phyloP scores from a whole-genome alignment of 805 yeast genomes.

The Kazachstania bromeliacearum region DNA sequence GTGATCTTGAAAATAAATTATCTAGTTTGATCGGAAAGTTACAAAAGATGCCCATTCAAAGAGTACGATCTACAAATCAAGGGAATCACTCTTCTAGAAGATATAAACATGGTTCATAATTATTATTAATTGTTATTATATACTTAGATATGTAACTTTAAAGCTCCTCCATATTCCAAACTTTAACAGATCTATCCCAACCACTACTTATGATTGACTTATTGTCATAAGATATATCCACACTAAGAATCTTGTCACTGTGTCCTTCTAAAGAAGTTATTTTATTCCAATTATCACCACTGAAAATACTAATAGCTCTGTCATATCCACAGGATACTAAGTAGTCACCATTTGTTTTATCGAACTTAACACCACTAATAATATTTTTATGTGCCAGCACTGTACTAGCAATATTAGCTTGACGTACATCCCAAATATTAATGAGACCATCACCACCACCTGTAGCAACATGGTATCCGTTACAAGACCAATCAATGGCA shows the following conservation, averaged over 20 bases:
- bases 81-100: constrained; percentile 6
- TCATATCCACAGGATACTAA: constrained; percentile 66
- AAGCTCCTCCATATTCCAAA: too few relatives aligned
- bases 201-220: constrained; percentile 51
- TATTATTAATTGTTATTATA: too few relatives aligned
- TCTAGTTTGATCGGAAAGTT: constrained; percentile 13
- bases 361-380: constrained; percentile 56
- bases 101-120: too few relatives aligned
- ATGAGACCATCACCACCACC: constrained; percentile 78
- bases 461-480: constrained; percentile 68
- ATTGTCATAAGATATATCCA: constrained; percentile 44
- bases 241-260: constrained; percentile 62
- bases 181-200: constrained; percentile 74
- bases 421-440: constrained; percentile 79
- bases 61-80: constrained; percentile 16
- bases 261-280: constrained; percentile 45
- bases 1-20: constrained; percentile 12
- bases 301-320: constrained; percentile 51
- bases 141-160: too few relatives aligned
- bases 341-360: constrained; percentile 35
- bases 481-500: constrained; percentile 61
- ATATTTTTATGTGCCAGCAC: constrained; percentile 71
- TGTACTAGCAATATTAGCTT: constrained; percentile 12
- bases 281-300: constrained; percentile 61
- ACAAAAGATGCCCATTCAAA: constrained; percentile 17